phyloP scores from a whole-genome alignment of 106 monocot species.

The Allium cepa region DNA sequence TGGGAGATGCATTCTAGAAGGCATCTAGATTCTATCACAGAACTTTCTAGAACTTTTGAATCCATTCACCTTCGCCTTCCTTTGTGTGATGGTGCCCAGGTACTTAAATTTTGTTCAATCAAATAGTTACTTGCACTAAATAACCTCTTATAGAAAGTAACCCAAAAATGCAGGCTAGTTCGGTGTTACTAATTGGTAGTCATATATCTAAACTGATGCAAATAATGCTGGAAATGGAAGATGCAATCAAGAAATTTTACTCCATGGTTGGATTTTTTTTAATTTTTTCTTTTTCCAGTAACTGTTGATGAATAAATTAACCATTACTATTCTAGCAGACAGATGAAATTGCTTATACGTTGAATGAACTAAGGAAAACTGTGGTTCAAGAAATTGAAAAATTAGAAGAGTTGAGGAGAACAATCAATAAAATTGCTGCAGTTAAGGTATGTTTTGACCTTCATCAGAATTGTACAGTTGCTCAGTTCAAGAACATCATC shows the following conservation, averaged over 20 bases:
- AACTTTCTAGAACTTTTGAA: slow-evolving; percentile 6
- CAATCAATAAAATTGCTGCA: no score
- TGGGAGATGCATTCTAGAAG: slow-evolving; percentile 9
- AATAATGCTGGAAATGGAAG: slow-evolving; percentile 34
- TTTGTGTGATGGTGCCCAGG: slow-evolving; percentile 15
- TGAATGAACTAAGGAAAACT: no score
- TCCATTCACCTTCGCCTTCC: neutral
- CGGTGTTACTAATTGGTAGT: slow-evolving; percentile 19
- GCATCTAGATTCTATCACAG: slow-evolving; percentile 3
- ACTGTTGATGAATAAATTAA: no score
- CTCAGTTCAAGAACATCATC: no score
- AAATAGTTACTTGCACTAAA: neutral
- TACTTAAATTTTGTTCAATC: neutral
- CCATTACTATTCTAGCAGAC: no score
- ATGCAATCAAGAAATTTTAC: slow-evolving; percentile 25
- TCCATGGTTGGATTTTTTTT: slow-evolving; percentile 19
- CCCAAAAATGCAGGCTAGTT: slow-evolving; percentile 17
- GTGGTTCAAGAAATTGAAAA: no score
- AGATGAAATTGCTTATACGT: no score
- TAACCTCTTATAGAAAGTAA: neutral
- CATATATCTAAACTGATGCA: slow-evolving; percentile 18
- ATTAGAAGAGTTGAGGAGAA: no score
- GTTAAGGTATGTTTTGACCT: no score
- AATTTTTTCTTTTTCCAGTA: neutral
- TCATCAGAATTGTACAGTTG: no score